Evolutionary conservation across 306 rosid species (phyloP).

Genomic region (Canavalia gladiata): DNA sequence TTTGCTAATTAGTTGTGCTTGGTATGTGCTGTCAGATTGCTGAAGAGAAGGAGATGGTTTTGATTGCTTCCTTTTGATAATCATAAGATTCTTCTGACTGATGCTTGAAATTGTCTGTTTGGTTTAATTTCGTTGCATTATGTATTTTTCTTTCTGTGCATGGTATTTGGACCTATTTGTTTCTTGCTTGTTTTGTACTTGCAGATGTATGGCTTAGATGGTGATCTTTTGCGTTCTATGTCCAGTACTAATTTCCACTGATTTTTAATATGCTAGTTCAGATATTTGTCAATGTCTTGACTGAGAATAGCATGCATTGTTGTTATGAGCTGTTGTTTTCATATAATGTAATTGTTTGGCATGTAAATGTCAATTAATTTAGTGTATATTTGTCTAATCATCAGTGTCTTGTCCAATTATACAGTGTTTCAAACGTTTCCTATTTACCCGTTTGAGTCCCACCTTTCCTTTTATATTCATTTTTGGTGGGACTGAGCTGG

Average conservation of each 20-base stretch:
- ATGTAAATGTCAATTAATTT: not conserved
- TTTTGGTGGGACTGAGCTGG: not conserved
- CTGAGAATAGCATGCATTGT: not conserved
- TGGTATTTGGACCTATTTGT: not conserved
- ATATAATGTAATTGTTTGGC: not conserved
- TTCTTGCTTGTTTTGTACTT: not conserved
- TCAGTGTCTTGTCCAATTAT: not conserved
- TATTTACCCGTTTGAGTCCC: not conserved
- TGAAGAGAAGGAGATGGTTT: slow-evolving; percentile 8
- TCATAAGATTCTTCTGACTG: slow-evolving; percentile 23
- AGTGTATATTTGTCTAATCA: not conserved
- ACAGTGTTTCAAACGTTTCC: not conserved
- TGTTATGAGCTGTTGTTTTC: not conserved
- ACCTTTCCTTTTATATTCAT: not conserved
- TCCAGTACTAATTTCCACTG: not conserved
- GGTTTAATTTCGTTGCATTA: not conserved
- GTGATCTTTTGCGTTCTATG: not conserved
- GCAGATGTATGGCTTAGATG: not conserved
- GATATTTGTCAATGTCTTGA: not conserved
- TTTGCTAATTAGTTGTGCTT: slow-evolving; percentile 26
- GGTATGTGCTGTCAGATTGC: slow-evolving; percentile 38
- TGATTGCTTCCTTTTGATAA: slow-evolving; percentile 14
- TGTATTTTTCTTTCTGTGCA: not conserved
- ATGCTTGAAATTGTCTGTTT: not conserved
- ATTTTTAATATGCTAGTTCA: not conserved